Evolutionary conservation across 2,329 filamentous ascomycete genomes (phyloP), one percentile per base, ranked within the genome.

Genomic region (Sclerotinia glacialis): DNA sequence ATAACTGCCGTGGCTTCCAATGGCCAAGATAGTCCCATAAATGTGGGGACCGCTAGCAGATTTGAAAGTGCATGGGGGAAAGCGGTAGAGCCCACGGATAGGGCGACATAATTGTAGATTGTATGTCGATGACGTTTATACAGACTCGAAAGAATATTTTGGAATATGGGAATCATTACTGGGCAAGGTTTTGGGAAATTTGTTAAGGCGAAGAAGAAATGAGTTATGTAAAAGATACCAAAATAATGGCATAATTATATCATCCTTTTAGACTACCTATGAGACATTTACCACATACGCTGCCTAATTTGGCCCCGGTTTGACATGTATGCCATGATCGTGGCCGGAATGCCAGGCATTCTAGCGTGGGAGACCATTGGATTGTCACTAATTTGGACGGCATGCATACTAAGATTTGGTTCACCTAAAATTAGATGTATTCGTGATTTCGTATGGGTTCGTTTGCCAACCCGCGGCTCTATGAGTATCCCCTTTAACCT

Each of bases 21-120:
- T 44, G 71, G 70, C 8, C 69, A 83, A 66, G 83, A 85, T 70
- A 86, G 84, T 69, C 72, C 85, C 7, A 80, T 87, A 23, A 75
- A 88, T 69, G 79, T 87, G 31, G 83, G 84, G 47, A 72, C 79
- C 31, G 75, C 80, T 67, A 78, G 77, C 59, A 82, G 80, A 5
- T 86, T 92, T 72, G 89, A 92, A 77, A 86, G 80, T 71, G 89
- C 87, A 1, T 92, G 89, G 89, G 87, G 84, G 61, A 86, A 87
- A 76, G 89, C 89, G 21, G 74, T 83, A 44, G 81, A 82, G 37
- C 78, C 77, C 49, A 71, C 11, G 67, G 72, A 62, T 70, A 71
- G 60, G 64, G 53, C 59, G 49, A 34, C 37, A 23, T 53, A 55
- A 53, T 71, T 53, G 54, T 64, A 68, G 62, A 66, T 66, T 53